Conservation (phyloP, 352 stramenopile species). For the Phytophthora tentaculata region DNA sequence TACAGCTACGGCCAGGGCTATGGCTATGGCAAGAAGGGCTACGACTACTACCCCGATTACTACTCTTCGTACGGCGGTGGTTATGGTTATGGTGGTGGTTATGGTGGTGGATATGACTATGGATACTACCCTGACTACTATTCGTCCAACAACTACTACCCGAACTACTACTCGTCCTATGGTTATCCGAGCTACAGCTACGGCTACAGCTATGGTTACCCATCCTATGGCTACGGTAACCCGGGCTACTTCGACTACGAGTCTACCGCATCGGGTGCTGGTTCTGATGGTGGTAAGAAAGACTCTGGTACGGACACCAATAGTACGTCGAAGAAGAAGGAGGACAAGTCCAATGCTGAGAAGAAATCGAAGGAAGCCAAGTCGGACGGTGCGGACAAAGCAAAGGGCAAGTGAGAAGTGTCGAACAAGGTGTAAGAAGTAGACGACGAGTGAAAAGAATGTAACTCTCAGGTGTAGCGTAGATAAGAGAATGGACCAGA, state of each 20-base stretch:
- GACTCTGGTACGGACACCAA: not conserved
- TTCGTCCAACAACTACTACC: no score
- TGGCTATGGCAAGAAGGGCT: no score
- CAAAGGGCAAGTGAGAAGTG: not conserved
- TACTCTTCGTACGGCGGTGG: no score
- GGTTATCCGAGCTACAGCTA: constrained; percentile 1
- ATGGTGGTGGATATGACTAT: not conserved
- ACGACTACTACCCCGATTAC: no score
- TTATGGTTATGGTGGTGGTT: not conserved
- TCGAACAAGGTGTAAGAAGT: no score
- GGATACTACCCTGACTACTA: constrained; percentile 10
- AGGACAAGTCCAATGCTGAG: not conserved
- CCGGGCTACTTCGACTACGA: not conserved
- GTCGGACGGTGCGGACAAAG: not conserved
- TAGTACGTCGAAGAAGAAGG: not conserved
- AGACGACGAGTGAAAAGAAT: no score
- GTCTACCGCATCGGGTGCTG: not conserved
- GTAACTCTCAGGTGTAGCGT: no score
- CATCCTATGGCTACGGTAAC: not conserved
- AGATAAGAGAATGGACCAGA: no score
- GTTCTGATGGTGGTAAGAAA: not conserved
- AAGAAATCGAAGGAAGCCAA: not conserved
- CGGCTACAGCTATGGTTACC: not conserved
- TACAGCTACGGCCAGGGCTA: not conserved
- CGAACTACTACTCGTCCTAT: constrained; percentile 10